phyloP scores from a whole-genome alignment of 2,329 filamentous ascomycete species.

The Fusarium sp. region DNA sequence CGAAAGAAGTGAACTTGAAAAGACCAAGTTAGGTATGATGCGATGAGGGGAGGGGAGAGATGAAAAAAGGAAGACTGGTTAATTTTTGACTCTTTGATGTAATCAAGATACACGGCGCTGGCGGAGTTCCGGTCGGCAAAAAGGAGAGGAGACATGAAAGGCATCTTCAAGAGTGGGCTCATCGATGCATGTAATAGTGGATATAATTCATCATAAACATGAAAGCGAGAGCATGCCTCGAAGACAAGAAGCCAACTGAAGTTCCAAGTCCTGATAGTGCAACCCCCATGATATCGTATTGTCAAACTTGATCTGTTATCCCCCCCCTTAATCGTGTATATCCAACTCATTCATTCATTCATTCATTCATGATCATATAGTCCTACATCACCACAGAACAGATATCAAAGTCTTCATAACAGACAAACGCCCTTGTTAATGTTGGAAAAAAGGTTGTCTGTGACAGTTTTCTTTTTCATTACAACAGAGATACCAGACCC shows the following conservation, averaged over 20 bases:
- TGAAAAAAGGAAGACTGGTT: slow-evolving; percentile 23
- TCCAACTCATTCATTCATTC: background rate
- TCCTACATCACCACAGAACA: slow-evolving; percentile 3
- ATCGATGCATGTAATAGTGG: slow-evolving; percentile 8
- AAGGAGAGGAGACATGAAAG: slow-evolving; percentile 13
- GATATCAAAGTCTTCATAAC: background rate
- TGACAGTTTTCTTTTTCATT: slow-evolving; percentile 41
- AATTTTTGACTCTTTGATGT: slow-evolving; percentile 26
- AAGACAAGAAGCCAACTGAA: background rate
- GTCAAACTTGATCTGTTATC: background rate
- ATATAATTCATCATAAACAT: slow-evolving; percentile 23
- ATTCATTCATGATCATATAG: background rate
- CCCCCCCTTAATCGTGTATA: background rate
- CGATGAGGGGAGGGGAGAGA: slow-evolving; percentile 2
- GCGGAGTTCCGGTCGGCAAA: slow-evolving; percentile 40
- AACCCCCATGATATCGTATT: background rate
- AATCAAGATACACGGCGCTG: slow-evolving; percentile 40
- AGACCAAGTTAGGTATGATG: background rate
- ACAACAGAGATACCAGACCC: slow-evolving; percentile 42
- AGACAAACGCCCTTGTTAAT: slow-evolving; percentile 29
- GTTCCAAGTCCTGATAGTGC: background rate
- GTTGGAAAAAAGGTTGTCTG: slow-evolving; percentile 22
- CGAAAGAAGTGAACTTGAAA: slow-evolving; percentile 56
- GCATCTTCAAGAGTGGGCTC: slow-evolving; percentile 12
- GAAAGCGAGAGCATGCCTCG: slow-evolving; percentile 17